Percentiles rank a stretch among this genome's conserved stretches.
Conservation (phyloP, 345 rosid genomes). For the Hibiscus mutabilis region DNA sequence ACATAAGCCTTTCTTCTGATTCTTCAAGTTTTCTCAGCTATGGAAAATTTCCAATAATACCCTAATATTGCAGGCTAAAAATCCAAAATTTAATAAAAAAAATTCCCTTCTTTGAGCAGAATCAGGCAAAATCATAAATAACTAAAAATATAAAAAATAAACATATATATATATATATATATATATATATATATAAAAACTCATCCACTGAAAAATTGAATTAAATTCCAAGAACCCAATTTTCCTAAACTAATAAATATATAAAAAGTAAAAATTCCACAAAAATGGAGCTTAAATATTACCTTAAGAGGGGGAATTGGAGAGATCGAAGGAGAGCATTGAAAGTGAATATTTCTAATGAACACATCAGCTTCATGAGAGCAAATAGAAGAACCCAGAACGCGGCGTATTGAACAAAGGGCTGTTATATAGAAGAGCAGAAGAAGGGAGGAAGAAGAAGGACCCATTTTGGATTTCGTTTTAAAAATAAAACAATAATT, state of each 20-base stretch:
- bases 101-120: background rate
- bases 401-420: constrained; percentile 25
- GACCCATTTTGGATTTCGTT: constrained; percentile 23
- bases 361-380: constrained; percentile 35
- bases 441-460: constrained; percentile 10
- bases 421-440: constrained; percentile 27
- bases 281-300: background rate
- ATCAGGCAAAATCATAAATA: background rate
- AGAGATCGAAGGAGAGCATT: constrained; percentile 52
- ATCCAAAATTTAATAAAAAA: background rate
- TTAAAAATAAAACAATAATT: background rate
- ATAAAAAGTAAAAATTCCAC: background rate
- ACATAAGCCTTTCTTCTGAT: constrained; percentile 8
- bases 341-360: constrained; percentile 33
- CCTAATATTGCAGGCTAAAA: constrained; percentile 2
- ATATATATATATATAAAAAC: no score
- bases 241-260: background rate
- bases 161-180: no score
- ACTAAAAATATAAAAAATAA: no score
- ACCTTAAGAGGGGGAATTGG: constrained; percentile 62
- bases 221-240: background rate
- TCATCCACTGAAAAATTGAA: background rate
- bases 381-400: constrained; percentile 37
- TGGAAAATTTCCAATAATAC: constrained; percentile 4
- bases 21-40: constrained; percentile 5